Base-by-base conservation (phyloP, 768 basidiomycete species). In the Auricularia auricula-judae region DNA sequence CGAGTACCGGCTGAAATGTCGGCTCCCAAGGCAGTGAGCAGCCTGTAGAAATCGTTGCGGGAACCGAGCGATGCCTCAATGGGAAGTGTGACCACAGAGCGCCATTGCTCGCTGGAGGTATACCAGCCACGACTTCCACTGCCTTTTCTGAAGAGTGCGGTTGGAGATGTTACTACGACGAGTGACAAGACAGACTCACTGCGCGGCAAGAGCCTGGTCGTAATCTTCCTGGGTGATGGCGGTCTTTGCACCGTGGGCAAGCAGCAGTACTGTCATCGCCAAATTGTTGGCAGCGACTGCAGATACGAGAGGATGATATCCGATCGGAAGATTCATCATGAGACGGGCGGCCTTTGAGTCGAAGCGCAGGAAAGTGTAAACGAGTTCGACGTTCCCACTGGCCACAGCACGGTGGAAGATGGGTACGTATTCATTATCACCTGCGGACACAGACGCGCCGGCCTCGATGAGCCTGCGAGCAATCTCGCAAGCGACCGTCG, bases 371-470 rank as follows among this genome's bases (percentile, higher is more conserved):
- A 76, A 65, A 1, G 72, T 67, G 4, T 67, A 64, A 1, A 74
- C 67, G 23, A 76, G 66, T n/a, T 66, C 61, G 7, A 71, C 66
- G 44, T 70, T 72, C 29, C 63, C 29, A 3, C 66, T 36, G 21
- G 64, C 61, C 12, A 75, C 73, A 10, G 74, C 43, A 23, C 68
- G 69, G 65, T 76, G 76, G 66, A 77, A 72, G 34, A 73, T 68
- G 2, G 76, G 72, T 54, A 71, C 61, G 29, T 73, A 65, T 7
- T 65, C 62, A 1, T 68, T 67, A 60, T 76, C 72, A 0, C 74
- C 76, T 34, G 72, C 67, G 0, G 72, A 71, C 8, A 72, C 73
- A 3, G 69, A 63, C 1, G 73, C 75, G 23, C 72, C 74, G 14
- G 68, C 68, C 0, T 71, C 66, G 23, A 76, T 44, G 2, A 77